Evolutionary conservation across 352 stramenopile species (phyloP), one percentile per base, ranked within the genome.

Genomic region (Pythium aristosporum): DNA sequence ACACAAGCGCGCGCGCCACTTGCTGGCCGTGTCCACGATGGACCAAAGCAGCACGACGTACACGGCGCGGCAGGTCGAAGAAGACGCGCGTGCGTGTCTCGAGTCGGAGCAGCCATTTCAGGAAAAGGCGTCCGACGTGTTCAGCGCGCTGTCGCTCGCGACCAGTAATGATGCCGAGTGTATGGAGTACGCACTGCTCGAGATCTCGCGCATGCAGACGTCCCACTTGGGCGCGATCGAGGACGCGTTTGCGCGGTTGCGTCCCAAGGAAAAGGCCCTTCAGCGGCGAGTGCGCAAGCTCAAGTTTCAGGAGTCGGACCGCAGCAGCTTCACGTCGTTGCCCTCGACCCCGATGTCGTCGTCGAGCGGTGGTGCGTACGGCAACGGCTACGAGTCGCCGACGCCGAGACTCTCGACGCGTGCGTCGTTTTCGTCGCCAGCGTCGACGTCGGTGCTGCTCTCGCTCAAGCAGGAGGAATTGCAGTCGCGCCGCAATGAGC

Each of bases 151-250:
- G n/a, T 90, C 83, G 39, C 55, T 89, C 3, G 72, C 76, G 43
- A 88, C 82, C 1, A 87, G 84, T 55, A 88, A 88, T 48, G 76
- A 90, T 39, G 83, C 83, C 10, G 81, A 92, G 59, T 89, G 83
- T 51, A 91, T 88, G 75, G 85, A 94, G 63, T 92, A 92, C 51
- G 85, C 85, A 15, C 59, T 92, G 37, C 63, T 91, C 20, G 85
- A 94, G 59, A 72, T 89, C 48, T 80, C 89, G 10, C 82, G 85
- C 53, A 94, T 92, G 85, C 83, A 92, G 67, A 90, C 79, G 48
- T 68, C 92, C 21, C 77, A 92, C 28, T 57, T 94, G 13, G 82
- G 80, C 2, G 80, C 78, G 13, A 88, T 94, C 39, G 85, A 94
- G 60, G 80, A 90, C 50, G 76, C 79, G 5, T 94, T 92, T 61